phyloP scores from a whole-genome alignment of 1,139 yeast species.

The Sugiyamaella pinicola region DNA sequence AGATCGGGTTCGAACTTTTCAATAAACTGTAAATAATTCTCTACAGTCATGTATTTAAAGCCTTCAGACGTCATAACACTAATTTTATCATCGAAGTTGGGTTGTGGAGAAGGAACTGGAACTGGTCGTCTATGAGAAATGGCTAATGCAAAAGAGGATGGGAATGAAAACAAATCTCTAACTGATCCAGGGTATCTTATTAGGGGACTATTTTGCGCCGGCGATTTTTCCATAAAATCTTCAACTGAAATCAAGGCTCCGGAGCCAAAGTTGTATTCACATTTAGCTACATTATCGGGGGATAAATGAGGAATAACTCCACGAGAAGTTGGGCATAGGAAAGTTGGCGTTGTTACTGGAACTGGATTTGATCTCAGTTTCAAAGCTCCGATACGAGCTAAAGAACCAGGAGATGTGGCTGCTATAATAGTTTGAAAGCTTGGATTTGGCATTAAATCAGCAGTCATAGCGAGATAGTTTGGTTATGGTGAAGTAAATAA shows the following conservation, averaged over 20 bases:
- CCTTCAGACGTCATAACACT: slow-evolving; percentile 46
- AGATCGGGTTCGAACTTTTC: slow-evolving; percentile 37
- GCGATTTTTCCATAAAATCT: slow-evolving; percentile 39
- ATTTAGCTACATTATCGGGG: slow-evolving; percentile 42
- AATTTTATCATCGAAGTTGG: slow-evolving; percentile 40
- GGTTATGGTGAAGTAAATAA: neutral
- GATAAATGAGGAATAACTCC: slow-evolving; percentile 48
- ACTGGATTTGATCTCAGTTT: slow-evolving; percentile 9
- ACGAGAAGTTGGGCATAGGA: slow-evolving; percentile 43
- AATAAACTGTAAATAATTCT: slow-evolving; percentile 33
- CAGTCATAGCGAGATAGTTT: slow-evolving; percentile 9
- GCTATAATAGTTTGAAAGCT: slow-evolving; percentile 19
- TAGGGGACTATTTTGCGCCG: slow-evolving; percentile 28
- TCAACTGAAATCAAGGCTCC: slow-evolving; percentile 36
- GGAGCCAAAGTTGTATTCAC: slow-evolving; percentile 30
- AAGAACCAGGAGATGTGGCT: slow-evolving; percentile 19
- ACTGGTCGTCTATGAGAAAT: slow-evolving; percentile 36
- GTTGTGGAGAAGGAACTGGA: slow-evolving; percentile 40
- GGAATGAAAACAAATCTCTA: slow-evolving; percentile 32
- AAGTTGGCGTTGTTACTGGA: slow-evolving; percentile 38
- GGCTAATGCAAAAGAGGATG: slow-evolving; percentile 33
- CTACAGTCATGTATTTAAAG: slow-evolving; percentile 37
- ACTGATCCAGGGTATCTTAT: slow-evolving; percentile 24
- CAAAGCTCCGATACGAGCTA: slow-evolving; percentile 21
- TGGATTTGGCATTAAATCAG: slow-evolving; percentile 14